Conservation (phyloP, 192 early-diverging fungal species). For the Coemansia sp. region DNA sequence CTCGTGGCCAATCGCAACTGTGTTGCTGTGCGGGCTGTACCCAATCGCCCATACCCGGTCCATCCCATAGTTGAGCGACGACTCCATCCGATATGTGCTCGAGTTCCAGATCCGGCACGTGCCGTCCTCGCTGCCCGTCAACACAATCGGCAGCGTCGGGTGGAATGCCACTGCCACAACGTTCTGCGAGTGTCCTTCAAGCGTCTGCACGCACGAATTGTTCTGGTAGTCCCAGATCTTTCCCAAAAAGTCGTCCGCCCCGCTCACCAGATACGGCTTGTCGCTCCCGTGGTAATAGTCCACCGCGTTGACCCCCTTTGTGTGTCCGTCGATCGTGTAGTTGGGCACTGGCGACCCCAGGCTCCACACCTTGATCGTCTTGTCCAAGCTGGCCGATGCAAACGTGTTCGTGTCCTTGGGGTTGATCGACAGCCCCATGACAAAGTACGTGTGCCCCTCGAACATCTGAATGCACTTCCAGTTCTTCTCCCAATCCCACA, state of each 20-base stretch:
- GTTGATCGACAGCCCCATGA: slow-evolving; percentile 95
- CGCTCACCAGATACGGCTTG: slow-evolving; percentile 94
- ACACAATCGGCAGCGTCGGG: slow-evolving; percentile 93
- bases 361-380: slow-evolving; percentile 97
- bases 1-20: slow-evolving; percentile 93
- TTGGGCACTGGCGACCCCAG: slow-evolving; percentile 88
- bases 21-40: slow-evolving; percentile 79
- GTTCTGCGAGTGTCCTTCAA: slow-evolving; percentile 96
- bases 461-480: slow-evolving; percentile 97
- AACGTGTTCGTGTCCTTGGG: slow-evolving; percentile 99
- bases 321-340: slow-evolving; percentile 94
- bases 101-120: slow-evolving; percentile 94
- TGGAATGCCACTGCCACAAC: slow-evolving; percentile 88
- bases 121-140: slow-evolving; percentile 94
- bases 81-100: slow-evolving; percentile 93
- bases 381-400: slow-evolving; percentile 93
- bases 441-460: slow-evolving; percentile 96
- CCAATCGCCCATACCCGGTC: slow-evolving; percentile 96
- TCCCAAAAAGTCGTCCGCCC: slow-evolving; percentile 90
- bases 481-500: slow-evolving; percentile 99
- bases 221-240: slow-evolving; percentile 99
- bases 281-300: slow-evolving; percentile 98
- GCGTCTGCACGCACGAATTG: slow-evolving; percentile 97
- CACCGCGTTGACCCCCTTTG: slow-evolving; percentile 96
- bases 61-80: slow-evolving; percentile 96